These are phyloP conservation scores for Oidium heveae DNA, from an alignment of 2,329 filamentous ascomycete genomes.

Conservation along the genomic window DNA sequence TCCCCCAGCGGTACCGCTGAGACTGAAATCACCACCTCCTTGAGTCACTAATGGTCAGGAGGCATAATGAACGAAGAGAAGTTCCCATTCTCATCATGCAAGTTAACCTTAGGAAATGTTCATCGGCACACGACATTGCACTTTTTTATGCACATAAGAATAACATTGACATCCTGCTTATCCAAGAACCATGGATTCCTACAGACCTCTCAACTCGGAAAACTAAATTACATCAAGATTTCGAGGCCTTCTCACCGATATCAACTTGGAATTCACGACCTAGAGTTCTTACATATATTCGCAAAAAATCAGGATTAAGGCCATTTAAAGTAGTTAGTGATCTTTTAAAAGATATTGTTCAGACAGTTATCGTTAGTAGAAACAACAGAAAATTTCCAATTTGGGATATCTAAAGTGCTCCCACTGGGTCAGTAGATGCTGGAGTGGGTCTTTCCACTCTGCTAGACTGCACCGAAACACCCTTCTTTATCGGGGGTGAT, in stretches of 20 bases:
- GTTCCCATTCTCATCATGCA: too few species aligned
- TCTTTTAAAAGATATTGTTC: neutral
- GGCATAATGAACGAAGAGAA: too few species aligned
- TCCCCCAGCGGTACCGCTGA: neutral
- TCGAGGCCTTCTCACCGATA: neutral
- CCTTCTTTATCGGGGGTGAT: too few species aligned
- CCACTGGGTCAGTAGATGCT: neutral
- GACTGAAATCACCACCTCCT: neutral
- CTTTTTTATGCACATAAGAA: too few species aligned
- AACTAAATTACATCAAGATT: neutral
- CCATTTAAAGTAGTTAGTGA: neutral
- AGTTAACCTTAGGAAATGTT: too few species aligned
- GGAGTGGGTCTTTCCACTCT: neutral
- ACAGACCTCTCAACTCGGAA: neutral
- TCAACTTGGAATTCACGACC: neutral
- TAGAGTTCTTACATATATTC: neutral
- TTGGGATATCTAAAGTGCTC: neutral
- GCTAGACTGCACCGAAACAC: neutral
- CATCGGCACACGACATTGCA: too few species aligned
- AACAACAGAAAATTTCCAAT: neutral
- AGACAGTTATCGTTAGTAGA: neutral
- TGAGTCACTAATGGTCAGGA: neutral
- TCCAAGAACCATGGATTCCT: too few species aligned
- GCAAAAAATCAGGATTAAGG: neutral
- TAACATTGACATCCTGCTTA: too few species aligned